Base-by-base conservation (phyloP, 306 rosid genomes). In the Hylodesmum podocarpum region DNA sequence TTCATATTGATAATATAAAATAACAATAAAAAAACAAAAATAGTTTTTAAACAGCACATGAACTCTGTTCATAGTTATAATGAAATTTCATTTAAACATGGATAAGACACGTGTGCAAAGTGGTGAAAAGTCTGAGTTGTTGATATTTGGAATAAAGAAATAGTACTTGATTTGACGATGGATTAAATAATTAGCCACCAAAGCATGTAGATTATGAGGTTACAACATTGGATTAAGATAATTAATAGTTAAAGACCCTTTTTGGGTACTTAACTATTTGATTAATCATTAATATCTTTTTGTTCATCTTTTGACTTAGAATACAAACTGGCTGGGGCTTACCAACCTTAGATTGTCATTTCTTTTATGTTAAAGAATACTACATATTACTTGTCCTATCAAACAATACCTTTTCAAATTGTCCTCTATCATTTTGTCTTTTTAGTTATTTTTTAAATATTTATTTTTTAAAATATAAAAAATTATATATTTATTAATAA, bases 191-290 rank as follows among this genome's bases (percentile, higher is more conserved):
- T 7, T 34, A 9, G 14, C 25, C 9, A 10, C 3, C 57, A 43
- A 67, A n/a, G 33, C 22, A 53, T 21, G 14, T 71, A 29, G 3
- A 70, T 25, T 18, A 12, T 3, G 4, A 33, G 22, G 50, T 28
- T 24, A 4, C 36, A 8, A 5, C 36, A 6, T 37, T 7, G 11
- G 29, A 73, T 40, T 57, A 24, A 40, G 53, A 53, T 51, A 53
- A 12, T 34, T 51, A 53, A 12, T 34, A 34, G 34, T 71, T 71
- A 37, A 71, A 71, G 64, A 71, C 50, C 47, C 29, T 71, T 71
- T 53, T 36, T 36, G n/a, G 13, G 3, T 18, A 18, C 14, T 4
- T 49, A 69, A 69, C 61, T 69, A 47, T 22, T 49, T 21, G 33
- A 50, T 33, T 12, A 51, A 50, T 70, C 3, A 68, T 70, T 47